Base-by-base conservation (phyloP, 345 rosid species). In the Linum usitatissimum region DNA sequence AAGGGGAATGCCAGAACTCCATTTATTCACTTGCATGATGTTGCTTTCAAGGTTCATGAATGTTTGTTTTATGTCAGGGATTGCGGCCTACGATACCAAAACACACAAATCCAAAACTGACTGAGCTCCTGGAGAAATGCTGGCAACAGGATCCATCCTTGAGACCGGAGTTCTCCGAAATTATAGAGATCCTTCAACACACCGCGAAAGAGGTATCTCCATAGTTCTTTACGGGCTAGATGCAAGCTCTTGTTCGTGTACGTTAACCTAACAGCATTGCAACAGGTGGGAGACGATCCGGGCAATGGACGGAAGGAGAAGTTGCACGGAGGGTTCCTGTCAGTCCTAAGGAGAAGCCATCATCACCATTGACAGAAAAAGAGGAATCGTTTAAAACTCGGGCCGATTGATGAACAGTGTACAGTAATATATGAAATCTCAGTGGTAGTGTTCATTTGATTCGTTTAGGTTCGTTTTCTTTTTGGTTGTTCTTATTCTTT, bases 121-220 rank as follows among this genome's bases (percentile, higher is more conserved):
- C 71, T 48, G 94, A 79, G 70, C 76, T 93, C 53, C 81, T 93
- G 36, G 85, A 80, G 75, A 86, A 74, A 75, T 77, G 82, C 67
- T 93, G 99, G 99, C 87, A 87, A 70, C 83, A 89, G 79, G 97
- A 93, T 82, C 90, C 99, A 48, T 69, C 79, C 42, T 39, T 57
- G 65, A 86, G 99, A 76, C 99, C 99, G 7, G 94, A 90, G 70
- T 93, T 93, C 61, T 72, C 91, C 1, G 94, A 89, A 80, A 83
- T 87, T 14, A 80, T 73, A 53, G 86, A 72, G 66, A 79, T 77
- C 70, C 81, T 93, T 53, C 78, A 71, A 70, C 85, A 76, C 77
- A 84, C 85, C 75, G 81, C 81, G 0, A 87, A 86, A 74, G 99
- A 89, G 84, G 98, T 84, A 75, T 18, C 13, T 45, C 51, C 4